Conservation (phyloP, 2,329 filamentous ascomycete genomes). For the Fusarium sp. region DNA sequence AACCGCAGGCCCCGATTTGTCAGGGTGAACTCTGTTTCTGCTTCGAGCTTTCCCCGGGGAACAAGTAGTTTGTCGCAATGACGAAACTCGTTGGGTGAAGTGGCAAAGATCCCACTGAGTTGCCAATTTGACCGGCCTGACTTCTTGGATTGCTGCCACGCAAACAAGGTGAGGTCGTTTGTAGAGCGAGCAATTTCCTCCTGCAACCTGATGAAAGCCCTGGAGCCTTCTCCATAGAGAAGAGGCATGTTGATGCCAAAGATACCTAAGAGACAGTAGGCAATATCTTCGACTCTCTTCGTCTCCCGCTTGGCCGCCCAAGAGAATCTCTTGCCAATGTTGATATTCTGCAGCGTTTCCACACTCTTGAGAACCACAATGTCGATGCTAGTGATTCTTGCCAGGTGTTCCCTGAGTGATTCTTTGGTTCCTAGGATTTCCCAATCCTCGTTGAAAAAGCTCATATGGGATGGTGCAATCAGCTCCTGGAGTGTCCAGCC, state of each 20-base stretch:
- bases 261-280: conserved; percentile 6
- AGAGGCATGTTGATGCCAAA: conserved; percentile 12
- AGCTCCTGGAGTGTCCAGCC: neutral
- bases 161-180: neutral
- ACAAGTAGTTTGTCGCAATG: neutral
- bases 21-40: neutral
- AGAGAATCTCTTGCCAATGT: neutral
- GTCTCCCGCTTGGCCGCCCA: conserved; percentile 5
- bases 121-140: neutral
- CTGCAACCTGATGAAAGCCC: neutral
- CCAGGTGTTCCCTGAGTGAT: neutral
- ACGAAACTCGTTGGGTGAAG: neutral
- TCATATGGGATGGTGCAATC: neutral
- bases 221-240: neutral
- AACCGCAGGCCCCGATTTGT: neutral
- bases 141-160: neutral
- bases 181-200: neutral
- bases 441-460: neutral
- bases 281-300: neutral
- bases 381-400: neutral
- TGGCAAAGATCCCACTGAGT: neutral
- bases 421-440: neutral
- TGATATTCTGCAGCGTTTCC: neutral
- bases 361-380: neutral
- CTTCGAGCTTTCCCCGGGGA: neutral